Conservation (phyloP, 2,329 filamentous ascomycete genomes). For the Colletotrichum tropicale region DNA sequence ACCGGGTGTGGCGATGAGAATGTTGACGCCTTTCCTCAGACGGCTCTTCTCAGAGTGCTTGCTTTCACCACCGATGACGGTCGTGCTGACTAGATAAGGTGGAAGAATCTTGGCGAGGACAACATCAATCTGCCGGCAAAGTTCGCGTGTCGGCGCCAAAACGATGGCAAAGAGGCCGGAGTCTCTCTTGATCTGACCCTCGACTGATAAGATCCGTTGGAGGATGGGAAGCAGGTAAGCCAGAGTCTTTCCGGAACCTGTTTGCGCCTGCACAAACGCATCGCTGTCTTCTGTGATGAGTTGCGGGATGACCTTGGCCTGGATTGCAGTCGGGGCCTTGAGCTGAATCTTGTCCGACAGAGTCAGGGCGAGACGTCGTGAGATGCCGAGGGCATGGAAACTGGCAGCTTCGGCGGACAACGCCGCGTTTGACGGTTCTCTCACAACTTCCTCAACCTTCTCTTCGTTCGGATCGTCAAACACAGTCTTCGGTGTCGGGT, state of each 20-base stretch:
- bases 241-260: slow-evolving; percentile 95
- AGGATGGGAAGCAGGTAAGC: slow-evolving; percentile 95
- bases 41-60: slow-evolving; percentile 89
- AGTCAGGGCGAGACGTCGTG: slow-evolving; percentile 79
- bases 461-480: slow-evolving; percentile 54
- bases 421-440: slow-evolving; percentile 88
- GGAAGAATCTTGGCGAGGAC: slow-evolving; percentile 87
- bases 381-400: slow-evolving; percentile 86
- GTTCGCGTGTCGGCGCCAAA: slow-evolving; percentile 89
- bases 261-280: slow-evolving; percentile 96
- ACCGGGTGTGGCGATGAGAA: slow-evolving; percentile 92
- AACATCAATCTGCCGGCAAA: slow-evolving; percentile 90
- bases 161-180: slow-evolving; percentile 93
- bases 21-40: slow-evolving; percentile 91
- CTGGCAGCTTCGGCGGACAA: slow-evolving; percentile 82
- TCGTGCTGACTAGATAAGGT: slow-evolving; percentile 92
- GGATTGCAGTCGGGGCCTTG: slow-evolving; percentile 92
- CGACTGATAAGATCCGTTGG: slow-evolving; percentile 82
- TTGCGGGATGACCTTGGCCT: slow-evolving; percentile 85
- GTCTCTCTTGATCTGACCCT: slow-evolving; percentile 75
- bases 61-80: slow-evolving; percentile 73
- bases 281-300: slow-evolving; percentile 82
- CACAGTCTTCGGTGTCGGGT: slow-evolving; percentile 74
- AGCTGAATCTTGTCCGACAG: slow-evolving; percentile 84
- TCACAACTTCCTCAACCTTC: slow-evolving; percentile 47